Base-by-base conservation (phyloP, 306 rosid genomes). In the Lathyrus tuberosus region DNA sequence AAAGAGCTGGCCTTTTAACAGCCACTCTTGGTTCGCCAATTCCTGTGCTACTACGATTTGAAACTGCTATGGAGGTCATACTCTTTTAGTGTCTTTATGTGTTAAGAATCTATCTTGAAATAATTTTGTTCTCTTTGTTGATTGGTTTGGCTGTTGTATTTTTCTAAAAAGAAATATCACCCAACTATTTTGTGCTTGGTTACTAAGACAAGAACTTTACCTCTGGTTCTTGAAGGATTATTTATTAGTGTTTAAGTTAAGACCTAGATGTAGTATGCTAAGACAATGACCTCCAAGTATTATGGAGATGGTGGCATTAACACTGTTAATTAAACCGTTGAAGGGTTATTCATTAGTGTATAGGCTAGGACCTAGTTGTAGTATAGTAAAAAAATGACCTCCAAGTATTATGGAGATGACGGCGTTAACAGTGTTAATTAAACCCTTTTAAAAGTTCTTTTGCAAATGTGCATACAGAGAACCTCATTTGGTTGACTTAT, bases 1-100 rank as follows among this genome's bases (percentile, higher is more conserved):
- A 94, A 85, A 94, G 97, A 79, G 92, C 96, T 61, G 96, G 97
- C 73, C 85, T 91, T 64, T 86, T 88, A 78, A 82, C 91, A 57
- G 96, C 93, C 17, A 88, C 97, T 51, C 97, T 94, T 63, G 97
- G 97, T 71, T 83, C 91, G 8, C 96, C 96, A 13, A 82, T 91
- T 78, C 90, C 89, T 67, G 87, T 91, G 65, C 89, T 78, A 71
- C 86, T 94, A 52, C 91, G 88, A 68, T 81, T 61, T 52, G 97
- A 94, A 83, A 84, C 84, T 62, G 97, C 95, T 80, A 71, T 78
- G 53, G 99, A 94, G 99, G 99, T 91, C 70, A 76, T 49, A 49
- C 33, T 46, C 71, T 16, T 72, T 73, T 52, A 30, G 54, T 18
- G 75, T 26, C 35, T 65, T 64, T 41, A 10, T 18, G 54, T 31